phyloP scores from a whole-genome alignment of 257 asterid species.

The Eustoma russellianum region DNA sequence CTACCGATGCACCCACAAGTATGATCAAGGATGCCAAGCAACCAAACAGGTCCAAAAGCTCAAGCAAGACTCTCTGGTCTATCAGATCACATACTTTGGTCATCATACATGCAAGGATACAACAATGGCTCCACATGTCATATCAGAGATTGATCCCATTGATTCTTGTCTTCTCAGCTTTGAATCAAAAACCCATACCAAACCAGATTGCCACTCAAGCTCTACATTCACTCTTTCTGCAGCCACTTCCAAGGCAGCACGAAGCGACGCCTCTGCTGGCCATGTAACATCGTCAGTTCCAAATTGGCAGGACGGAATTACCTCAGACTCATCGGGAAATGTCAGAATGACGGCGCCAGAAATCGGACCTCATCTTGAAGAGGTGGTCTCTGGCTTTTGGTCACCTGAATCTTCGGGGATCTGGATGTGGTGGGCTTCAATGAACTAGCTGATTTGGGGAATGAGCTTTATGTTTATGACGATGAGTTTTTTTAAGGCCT shows the following conservation, averaged over 20 bases:
- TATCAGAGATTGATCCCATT: slow-evolving; percentile 14
- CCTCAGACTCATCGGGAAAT: slow-evolving; percentile 9
- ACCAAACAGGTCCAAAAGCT: slow-evolving; percentile 54
- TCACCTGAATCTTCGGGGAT: slow-evolving; percentile 16
- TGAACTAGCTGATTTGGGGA: slow-evolving; percentile 26
- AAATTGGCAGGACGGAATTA: slow-evolving; percentile 25
- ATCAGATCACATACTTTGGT: slow-evolving; percentile 53
- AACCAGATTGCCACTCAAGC: not conserved
- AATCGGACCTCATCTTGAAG: slow-evolving; percentile 14
- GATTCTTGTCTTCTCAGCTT: slow-evolving; percentile 35
- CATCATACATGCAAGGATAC: slow-evolving; percentile 42
- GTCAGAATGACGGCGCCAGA: slow-evolving; percentile 5
- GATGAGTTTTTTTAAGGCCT: not conserved
- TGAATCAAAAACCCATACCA: slow-evolving; percentile 8
- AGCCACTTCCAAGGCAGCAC: not conserved
- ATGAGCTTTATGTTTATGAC: slow-evolving; percentile 10
- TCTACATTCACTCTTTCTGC: not conserved
- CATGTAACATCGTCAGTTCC: slow-evolving; percentile 17
- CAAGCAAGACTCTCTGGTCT: slow-evolving; percentile 18
- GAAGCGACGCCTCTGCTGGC: slow-evolving; percentile 17
- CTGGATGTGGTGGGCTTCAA: slow-evolving; percentile 31
- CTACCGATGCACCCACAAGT: slow-evolving; percentile 63
- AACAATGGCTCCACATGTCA: slow-evolving; percentile 9
- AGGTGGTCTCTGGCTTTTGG: slow-evolving; percentile 21
- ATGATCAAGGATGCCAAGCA: slow-evolving; percentile 57